Evolutionary conservation across 148 eudicot genomes (phyloP).

Genomic region (Chenopodium formosanum): DNA sequence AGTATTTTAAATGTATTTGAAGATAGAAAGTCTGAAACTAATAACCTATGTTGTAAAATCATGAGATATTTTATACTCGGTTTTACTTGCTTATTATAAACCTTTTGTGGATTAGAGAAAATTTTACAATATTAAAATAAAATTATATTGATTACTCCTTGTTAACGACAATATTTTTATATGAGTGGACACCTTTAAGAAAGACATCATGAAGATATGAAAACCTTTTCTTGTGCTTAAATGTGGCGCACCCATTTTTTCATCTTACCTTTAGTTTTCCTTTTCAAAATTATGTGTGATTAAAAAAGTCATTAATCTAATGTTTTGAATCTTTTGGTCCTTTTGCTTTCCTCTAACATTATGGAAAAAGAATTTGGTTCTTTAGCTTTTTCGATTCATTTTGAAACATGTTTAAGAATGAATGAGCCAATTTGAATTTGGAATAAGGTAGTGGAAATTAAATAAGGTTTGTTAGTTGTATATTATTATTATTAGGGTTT

Average conservation of each 20-base stretch:
- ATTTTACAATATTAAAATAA: background rate
- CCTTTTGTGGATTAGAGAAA: background rate
- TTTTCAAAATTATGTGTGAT: background rate
- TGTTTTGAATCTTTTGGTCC: background rate
- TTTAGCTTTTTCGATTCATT: slow-evolving; percentile 8
- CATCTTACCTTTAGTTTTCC: background rate
- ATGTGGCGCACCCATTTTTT: background rate
- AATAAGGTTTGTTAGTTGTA: background rate
- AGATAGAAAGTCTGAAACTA: too few species aligned
- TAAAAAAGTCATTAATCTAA: background rate
- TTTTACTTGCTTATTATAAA: background rate
- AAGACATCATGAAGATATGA: background rate
- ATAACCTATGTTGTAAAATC: too few species aligned
- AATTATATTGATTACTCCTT: background rate
- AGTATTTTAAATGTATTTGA: too few species aligned
- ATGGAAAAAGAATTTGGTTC: slow-evolving; percentile 30
- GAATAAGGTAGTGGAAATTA: slow-evolving; percentile 31
- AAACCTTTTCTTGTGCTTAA: background rate
- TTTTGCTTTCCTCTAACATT: slow-evolving; percentile 14
- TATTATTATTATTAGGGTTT: background rate
- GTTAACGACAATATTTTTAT: background rate
- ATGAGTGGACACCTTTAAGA: slow-evolving; percentile 3
- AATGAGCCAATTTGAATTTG: slow-evolving; percentile 20
- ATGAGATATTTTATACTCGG: too few species aligned
- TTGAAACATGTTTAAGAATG: slow-evolving; percentile 18